Evolutionary conservation across 371 early-diverging fungal species (phyloP).

Genomic region (Syncephalastrum monosporum): DNA sequence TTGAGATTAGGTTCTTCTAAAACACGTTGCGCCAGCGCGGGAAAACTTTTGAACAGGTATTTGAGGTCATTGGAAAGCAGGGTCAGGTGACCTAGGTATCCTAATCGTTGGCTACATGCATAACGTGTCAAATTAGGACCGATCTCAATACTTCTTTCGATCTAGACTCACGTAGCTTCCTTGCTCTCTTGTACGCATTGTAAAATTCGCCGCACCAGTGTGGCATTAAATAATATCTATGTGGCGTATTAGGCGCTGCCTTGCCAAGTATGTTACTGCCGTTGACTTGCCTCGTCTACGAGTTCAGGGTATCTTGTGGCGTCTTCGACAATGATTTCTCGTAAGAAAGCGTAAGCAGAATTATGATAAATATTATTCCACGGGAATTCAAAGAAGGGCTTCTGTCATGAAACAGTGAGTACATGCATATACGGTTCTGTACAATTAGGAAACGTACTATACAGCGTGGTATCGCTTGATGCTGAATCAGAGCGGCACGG

Average conservation of each 20-base stretch:
- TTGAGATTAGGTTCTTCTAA: background rate
- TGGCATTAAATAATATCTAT: background rate
- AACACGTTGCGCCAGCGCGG: slow-evolving; percentile 1
- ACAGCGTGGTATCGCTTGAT: slow-evolving; percentile 10
- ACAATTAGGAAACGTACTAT: slow-evolving; percentile 10
- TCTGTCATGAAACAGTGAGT: slow-evolving; percentile 7
- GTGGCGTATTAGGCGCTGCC: no score
- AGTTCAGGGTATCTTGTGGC: background rate
- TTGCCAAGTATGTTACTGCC: no score
- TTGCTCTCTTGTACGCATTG: slow-evolving; percentile 2
- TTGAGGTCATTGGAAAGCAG: slow-evolving; percentile 16
- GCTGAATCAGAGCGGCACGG: background rate
- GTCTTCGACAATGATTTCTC: slow-evolving; percentile 9
- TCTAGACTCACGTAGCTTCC: slow-evolving; percentile 6
- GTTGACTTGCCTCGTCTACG: no score
- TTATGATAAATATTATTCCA: slow-evolving; percentile 19
- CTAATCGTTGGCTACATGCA: slow-evolving; percentile 2
- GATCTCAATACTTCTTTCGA: background rate
- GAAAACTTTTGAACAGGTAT: slow-evolving; percentile 1
- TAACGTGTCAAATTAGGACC: background rate
- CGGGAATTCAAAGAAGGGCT: slow-evolving; percentile 25
- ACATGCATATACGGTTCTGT: background rate
- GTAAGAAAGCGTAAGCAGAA: slow-evolving; percentile 13
- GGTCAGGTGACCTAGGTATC: slow-evolving; percentile 23
- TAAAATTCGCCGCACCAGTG: background rate